Base-by-base conservation (phyloP, 2,329 filamentous ascomycete species). In the Chaetomium sp. region DNA sequence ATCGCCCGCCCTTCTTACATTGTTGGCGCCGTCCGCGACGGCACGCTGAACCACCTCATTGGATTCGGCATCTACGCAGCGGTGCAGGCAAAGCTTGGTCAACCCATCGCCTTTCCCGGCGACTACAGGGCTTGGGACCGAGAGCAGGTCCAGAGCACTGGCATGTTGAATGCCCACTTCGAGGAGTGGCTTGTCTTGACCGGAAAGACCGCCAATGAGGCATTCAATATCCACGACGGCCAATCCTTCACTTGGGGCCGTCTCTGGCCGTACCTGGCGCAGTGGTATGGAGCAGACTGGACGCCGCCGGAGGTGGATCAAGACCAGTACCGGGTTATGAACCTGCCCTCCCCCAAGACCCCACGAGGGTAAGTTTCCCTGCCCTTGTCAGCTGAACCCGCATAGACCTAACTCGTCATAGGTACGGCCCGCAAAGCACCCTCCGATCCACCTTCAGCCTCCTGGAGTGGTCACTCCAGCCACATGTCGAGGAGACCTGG, bases 41-140 rank as follows among this genome's bases (percentile, higher is more conserved):
- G 79, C 2, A 77, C 79, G 1, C 83, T 84, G 77, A 85, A 85
- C 68, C 72, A 80, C 8, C 74, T 79, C 2, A 78, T 80, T 45
- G 79, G 80, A 0, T 74, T 85, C 3, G 81, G 79, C 4, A 75
- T 85, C 13, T 85, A 85, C 68, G 81, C 81, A 2, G 75, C 78
- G 1, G 79, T 85, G 0, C 77, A 79, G 66, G 68, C 55, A 50
- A 63, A 57, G 47, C 50, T 63, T 55, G 69, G 63, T 58, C 70
- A 29, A 66, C 74, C 74, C 4, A 71, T 85, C 4, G 73, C 75
- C 3, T 85, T 79, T 63, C 80, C 81, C 0, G 76, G 76, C 4
- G 80, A 81, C 57, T 73, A 78, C 42, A 62, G 69, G 6, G 72
- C 77, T 2, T 85, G 82, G 82, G 76, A 82, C 35, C 71, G 69